Conservation (phyloP, 2,329 filamentous ascomycete genomes). For the Dendryphion nanum region DNA sequence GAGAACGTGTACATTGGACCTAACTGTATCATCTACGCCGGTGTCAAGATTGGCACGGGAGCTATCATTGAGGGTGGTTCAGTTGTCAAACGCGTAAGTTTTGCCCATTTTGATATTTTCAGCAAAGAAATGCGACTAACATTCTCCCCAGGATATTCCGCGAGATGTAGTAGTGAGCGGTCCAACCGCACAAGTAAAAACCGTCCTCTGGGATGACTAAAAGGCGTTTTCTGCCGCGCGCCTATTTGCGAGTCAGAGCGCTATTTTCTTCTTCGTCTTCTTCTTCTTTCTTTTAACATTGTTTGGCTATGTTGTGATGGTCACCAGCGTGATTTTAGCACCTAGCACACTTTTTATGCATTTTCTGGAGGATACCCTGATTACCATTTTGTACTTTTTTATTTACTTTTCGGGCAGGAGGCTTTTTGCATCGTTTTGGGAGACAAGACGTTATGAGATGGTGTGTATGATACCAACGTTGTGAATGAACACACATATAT, state of each 20-base stretch:
- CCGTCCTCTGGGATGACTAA: conserved; percentile 16
- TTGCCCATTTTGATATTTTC: neutral
- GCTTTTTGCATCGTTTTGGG: no score
- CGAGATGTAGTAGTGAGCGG: conserved; percentile 47
- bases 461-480: neutral
- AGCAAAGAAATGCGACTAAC: conserved; percentile 13
- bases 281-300: no score
- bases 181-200: conserved; percentile 44
- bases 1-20: conserved; percentile 67
- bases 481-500: no score
- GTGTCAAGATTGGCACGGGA: conserved; percentile 53
- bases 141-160: conserved; percentile 42
- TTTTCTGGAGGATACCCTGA: conserved; percentile 27
- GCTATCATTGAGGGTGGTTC: conserved; percentile 55
- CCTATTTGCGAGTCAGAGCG: no score
- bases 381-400: conserved; percentile 1
- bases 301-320: no score
- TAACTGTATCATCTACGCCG: conserved; percentile 60
- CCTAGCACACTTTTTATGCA: no score
- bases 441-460: no score
- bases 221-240: neutral
- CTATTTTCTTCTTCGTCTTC: no score
- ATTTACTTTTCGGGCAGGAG: neutral
- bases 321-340: no score
- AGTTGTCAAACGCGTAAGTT: conserved; percentile 54